A percentile compares a stretch with the other conserved stretches of the same genome.
These are phyloP conservation scores for Aspergillus campestris DNA, from an alignment of 495 filamentous ascomycete species.

Conservation along the genomic window DNA sequence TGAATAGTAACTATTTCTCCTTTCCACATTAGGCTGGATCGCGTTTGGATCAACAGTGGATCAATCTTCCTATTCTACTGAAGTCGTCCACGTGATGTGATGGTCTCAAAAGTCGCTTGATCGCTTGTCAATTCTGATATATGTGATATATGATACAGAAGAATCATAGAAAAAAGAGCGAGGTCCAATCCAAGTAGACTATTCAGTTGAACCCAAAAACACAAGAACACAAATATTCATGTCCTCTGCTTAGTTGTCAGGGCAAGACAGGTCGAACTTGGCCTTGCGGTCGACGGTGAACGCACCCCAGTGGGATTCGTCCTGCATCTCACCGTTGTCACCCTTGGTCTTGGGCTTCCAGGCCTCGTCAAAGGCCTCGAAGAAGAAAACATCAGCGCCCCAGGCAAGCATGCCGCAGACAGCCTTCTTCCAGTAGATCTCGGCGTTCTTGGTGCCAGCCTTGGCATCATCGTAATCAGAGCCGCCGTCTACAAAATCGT, in stretches of 20 bases:
- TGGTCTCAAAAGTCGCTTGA: background rate
- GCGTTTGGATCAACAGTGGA: too few relatives aligned
- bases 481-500: slow-evolving; percentile 40
- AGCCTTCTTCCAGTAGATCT: slow-evolving; percentile 54
- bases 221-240: background rate
- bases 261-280: slow-evolving; percentile 58
- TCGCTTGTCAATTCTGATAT: slow-evolving; percentile 1
- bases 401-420: slow-evolving; percentile 65
- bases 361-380: slow-evolving; percentile 75
- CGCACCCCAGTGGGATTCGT: slow-evolving; percentile 75
- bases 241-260: slow-evolving; percentile 2
- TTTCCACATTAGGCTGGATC: too few relatives aligned
- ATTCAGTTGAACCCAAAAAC: background rate
- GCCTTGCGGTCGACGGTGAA: slow-evolving; percentile 51
- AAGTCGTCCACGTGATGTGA: background rate
- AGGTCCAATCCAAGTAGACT: background rate
- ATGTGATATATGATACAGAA: slow-evolving; percentile 8
- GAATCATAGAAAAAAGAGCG: background rate
- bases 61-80: background rate
- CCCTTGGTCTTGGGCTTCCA: slow-evolving; percentile 69
- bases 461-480: slow-evolving; percentile 55
- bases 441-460: slow-evolving; percentile 53
- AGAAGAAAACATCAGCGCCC: slow-evolving; percentile 70
- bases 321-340: slow-evolving; percentile 54
- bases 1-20: too few relatives aligned